Evolutionary conservation across 78 protist species (phyloP).

Genomic region (Dictyostelium capitatum): DNA sequence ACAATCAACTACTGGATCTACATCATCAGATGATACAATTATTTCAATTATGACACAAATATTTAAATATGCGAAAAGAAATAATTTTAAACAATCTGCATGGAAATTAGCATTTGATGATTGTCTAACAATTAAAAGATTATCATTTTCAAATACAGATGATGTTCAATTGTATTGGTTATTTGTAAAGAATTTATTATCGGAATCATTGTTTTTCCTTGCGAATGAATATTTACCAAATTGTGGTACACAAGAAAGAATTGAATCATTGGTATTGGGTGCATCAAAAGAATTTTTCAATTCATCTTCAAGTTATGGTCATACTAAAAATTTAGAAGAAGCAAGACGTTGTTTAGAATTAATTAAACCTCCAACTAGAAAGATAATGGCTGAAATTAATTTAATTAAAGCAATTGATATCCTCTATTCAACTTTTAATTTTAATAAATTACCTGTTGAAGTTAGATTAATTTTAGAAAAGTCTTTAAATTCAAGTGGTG

Average conservation of each 20-base stretch:
- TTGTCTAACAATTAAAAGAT: slow-evolving; percentile 5
- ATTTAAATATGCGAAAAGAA: slow-evolving; percentile 1
- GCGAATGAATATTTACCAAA: slow-evolving; percentile 34
- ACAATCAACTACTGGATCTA: not conserved
- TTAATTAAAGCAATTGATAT: slow-evolving; percentile 54
- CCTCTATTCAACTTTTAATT: slow-evolving; percentile 14
- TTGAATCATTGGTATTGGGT: slow-evolving; percentile 23
- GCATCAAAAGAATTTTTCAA: slow-evolving; percentile 62
- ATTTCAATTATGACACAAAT: not conserved
- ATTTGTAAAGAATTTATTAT: slow-evolving; percentile 20
- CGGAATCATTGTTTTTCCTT: slow-evolving; percentile 38
- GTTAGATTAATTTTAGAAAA: slow-evolving; percentile 54
- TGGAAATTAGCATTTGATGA: slow-evolving; percentile 17
- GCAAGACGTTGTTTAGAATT: slow-evolving; percentile 52
- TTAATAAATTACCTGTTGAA: slow-evolving; percentile 52
- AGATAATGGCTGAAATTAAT: slow-evolving; percentile 39
- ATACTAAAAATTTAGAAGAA: slow-evolving; percentile 27
- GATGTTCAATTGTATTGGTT: not conserved
- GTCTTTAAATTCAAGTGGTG: not conserved
- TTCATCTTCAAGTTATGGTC: slow-evolving; percentile 20
- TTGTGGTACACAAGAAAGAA: slow-evolving; percentile 52
- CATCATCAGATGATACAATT: not conserved
- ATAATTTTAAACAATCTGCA: not conserved
- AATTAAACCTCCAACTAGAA: slow-evolving; percentile 72
- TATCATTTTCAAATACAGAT: not conserved